These are phyloP conservation scores for Pythium sp. DNA, from an alignment of 352 stramenopile species.

Conservation along the genomic window DNA sequence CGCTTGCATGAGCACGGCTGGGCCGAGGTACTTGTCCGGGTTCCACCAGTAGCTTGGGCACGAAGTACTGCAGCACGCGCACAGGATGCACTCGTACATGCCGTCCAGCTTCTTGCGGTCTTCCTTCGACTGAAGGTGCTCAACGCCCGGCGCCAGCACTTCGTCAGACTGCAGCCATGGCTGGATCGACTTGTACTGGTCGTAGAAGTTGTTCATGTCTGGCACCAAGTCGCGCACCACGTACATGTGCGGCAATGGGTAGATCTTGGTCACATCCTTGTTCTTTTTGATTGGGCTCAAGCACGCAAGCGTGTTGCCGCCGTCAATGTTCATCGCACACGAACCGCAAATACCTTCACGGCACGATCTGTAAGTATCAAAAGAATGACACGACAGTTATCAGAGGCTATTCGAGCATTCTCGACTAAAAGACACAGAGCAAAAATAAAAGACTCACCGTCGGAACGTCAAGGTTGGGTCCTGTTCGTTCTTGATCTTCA, in stretches of 20 bases:
- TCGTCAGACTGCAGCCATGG: constrained; percentile 97
- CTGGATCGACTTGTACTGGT: constrained; percentile 98
- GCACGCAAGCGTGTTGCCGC: constrained; percentile 98
- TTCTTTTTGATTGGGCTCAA: constrained; percentile 96
- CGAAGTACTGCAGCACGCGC: constrained; percentile 98
- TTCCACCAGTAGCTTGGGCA: constrained; percentile 99
- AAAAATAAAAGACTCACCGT: constrained; percentile 38
- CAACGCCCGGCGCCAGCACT: constrained; percentile 83
- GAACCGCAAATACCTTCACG: constrained; percentile 99
- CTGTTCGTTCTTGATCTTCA: constrained; percentile 99
- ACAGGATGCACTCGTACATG: constrained; percentile 99
- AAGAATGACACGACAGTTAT: constrained; percentile 10
- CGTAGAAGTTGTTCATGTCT: constrained; percentile 99
- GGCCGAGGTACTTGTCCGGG: constrained; percentile 93
- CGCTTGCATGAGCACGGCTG: constrained; percentile 92
- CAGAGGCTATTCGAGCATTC: not conserved
- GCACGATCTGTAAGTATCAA: constrained; percentile 81
- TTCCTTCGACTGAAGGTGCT: constrained; percentile 90
- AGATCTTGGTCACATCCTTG: constrained; percentile 95
- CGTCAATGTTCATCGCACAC: constrained; percentile 99
- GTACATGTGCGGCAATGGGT: constrained; percentile 99
- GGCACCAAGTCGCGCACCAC: constrained; percentile 99
- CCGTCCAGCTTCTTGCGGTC: constrained; percentile 99
- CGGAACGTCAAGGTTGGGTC: constrained; percentile 98
- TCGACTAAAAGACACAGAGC: not conserved